A percentile compares a stretch with the other conserved stretches of the same genome.
phyloP scores from a whole-genome alignment of 169 alveolate species.

The Cryptosporidium muris region DNA sequence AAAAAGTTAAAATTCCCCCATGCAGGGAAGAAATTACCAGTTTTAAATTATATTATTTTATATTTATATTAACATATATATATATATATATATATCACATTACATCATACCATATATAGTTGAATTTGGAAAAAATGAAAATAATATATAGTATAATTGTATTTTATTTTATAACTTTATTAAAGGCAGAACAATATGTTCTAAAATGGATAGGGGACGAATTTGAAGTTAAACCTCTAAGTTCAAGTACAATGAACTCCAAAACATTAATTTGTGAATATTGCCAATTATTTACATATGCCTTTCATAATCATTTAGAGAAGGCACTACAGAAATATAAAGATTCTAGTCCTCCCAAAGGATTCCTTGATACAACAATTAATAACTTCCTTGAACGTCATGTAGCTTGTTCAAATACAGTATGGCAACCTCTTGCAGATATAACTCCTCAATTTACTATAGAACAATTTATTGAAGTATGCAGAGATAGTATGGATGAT shows the following conservation, averaged over 20 bases:
- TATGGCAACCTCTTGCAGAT: slow-evolving; percentile 69
- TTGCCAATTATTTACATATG: slow-evolving; percentile 51
- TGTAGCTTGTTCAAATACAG: slow-evolving; percentile 64
- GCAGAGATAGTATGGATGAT: slow-evolving; percentile 29
- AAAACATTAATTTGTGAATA: slow-evolving; percentile 52
- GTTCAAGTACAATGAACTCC: not conserved
- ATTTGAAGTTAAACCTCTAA: slow-evolving; percentile 21
- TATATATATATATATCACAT: too few species aligned
- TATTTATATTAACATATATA: too few species aligned
- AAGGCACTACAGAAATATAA: slow-evolving; percentile 21
- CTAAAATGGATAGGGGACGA: slow-evolving; percentile 63
- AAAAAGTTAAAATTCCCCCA: too few species aligned
- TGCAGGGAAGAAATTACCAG: too few species aligned
- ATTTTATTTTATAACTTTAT: not conserved
- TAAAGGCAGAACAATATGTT: slow-evolving; percentile 5
- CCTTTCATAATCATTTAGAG: slow-evolving; percentile 18
- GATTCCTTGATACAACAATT: slow-evolving; percentile 37
- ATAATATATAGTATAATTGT: slow-evolving; percentile 6
- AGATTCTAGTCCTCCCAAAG: slow-evolving; percentile 52
- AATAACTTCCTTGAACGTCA: slow-evolving; percentile 53
- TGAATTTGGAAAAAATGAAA: not conserved
- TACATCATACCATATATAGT: not conserved
- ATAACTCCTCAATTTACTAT: slow-evolving; percentile 39
- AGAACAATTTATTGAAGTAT: slow-evolving; percentile 31
- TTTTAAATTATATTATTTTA: too few species aligned